A percentile compares a stretch with the other conserved stretches of the same genome.
These are phyloP conservation scores for Lactuca sativa DNA, from an alignment of 129 eudicot genomes.

Conservation along the genomic window DNA sequence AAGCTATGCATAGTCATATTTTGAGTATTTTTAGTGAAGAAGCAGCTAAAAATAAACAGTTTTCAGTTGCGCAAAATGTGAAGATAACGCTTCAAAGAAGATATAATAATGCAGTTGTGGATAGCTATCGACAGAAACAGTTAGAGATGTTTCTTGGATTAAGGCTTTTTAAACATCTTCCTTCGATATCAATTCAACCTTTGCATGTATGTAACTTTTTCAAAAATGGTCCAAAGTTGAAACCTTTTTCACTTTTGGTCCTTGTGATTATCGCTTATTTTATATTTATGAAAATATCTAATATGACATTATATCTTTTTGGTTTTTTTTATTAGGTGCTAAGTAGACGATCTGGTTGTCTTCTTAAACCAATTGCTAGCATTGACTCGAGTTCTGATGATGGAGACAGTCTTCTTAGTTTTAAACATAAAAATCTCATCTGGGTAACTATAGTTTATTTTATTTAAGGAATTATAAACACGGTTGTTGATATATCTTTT, in stretches of 20 bases:
- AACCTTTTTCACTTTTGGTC: neutral
- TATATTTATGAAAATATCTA: neutral
- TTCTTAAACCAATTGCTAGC: slow-evolving; percentile 77
- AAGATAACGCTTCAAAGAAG: slow-evolving; percentile 86
- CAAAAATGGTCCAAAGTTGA: neutral
- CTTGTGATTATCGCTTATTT: too few relatives aligned
- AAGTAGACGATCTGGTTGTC: slow-evolving; percentile 72
- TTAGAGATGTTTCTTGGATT: slow-evolving; percentile 85
- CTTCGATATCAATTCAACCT: slow-evolving; percentile 61
- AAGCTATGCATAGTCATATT: slow-evolving; percentile 98
- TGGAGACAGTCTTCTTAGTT: slow-evolving; percentile 71
- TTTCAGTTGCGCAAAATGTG: slow-evolving; percentile 91
- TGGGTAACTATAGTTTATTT: slow-evolving; percentile 62
- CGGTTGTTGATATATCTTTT: neutral
- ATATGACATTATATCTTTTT: slow-evolving; percentile 15
- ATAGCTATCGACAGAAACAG: slow-evolving; percentile 93
- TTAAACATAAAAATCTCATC: slow-evolving; percentile 62
- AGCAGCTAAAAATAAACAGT: slow-evolving; percentile 78
- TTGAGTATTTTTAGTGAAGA: slow-evolving; percentile 84
- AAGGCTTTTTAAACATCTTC: slow-evolving; percentile 88
- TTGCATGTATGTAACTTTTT: slow-evolving; percentile 56
- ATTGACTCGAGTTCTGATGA: slow-evolving; percentile 55
- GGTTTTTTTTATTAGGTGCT: slow-evolving; percentile 53
- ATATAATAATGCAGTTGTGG: slow-evolving; percentile 88
- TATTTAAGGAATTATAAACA: slow-evolving; percentile 3